Evolutionary conservation across 148 eudicot species (phyloP), one percentile per base, ranked within the genome.

Genomic region (Dysphania ambrosioides): DNA sequence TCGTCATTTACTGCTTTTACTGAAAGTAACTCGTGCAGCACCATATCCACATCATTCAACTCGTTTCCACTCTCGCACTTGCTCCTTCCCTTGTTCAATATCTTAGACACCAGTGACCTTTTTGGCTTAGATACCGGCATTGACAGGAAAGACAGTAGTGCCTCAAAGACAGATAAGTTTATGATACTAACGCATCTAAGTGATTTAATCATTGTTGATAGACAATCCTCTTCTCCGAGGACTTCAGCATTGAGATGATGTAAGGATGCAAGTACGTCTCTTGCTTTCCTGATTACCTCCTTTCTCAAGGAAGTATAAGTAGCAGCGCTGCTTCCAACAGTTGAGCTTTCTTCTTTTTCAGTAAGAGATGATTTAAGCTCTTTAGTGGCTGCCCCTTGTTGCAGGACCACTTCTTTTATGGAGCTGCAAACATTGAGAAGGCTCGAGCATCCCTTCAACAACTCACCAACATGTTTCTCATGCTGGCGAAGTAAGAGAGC

Each of bases 121-220:
- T 66, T 82, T 13, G 72, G 58, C 75, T 77, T 84, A 0, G 66
- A 65, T 31, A 79, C 70, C 15, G 84, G 83, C 61, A 42, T 55
- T 2, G 85, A 80, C 58, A 84, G 10, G 72, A 80, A 84, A 26
- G 36, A 23, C 68, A 82, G 23, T 18, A 84, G 68, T 5, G 84
- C 66, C 35, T 82, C 82, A 71, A 70, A 79, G 1, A 78, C 72
- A 0, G 79, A 82, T 53, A 80, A 26, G 68, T 62, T 80, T 42
- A 77, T 73, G 4, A 79, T 75, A 40, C 74, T 80, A 21, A 84
- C 85, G 41, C 82, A 85, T 30, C 82, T 82, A 23, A 86, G 74
- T 18, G 76, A 78, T 66, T 77, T 80, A 2, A 82, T 75, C 72
- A 84, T 76, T 11, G 71, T 41, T 8, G 72, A 67, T 0, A 75